phyloP scores from a whole-genome alignment of 2,329 filamentous ascomycete genomes.

The Teratosphaeria viscida region DNA sequence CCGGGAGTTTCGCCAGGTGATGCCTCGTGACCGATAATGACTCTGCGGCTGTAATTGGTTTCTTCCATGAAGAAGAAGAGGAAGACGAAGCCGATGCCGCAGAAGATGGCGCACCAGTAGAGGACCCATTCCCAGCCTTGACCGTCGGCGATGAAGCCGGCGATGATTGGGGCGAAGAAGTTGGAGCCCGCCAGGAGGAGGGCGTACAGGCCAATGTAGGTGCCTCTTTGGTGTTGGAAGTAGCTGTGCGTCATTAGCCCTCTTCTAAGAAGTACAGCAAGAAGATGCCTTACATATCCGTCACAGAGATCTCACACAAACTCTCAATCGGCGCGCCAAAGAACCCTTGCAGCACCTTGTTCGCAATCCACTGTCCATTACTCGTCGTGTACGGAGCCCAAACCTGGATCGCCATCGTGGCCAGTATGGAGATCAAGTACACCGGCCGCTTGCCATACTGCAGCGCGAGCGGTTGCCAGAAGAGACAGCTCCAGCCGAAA shows the following conservation, averaged over 20 bases:
- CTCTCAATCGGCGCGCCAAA: constrained; percentile 40
- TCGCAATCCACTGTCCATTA: constrained; percentile 38
- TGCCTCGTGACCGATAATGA: neutral
- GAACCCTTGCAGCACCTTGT: constrained; percentile 35
- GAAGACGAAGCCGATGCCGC: constrained; percentile 38
- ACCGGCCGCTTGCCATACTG: constrained; percentile 42
- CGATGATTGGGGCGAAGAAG: constrained; percentile 32
- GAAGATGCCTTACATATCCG: constrained; percentile 11
- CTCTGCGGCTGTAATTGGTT: constrained; percentile 38
- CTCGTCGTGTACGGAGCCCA: constrained; percentile 37
- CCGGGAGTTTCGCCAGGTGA: neutral
- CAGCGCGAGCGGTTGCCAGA: constrained; percentile 45
- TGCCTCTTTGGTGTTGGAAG: constrained; percentile 22
- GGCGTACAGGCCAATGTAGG: constrained; percentile 20
- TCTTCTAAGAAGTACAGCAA: neutral
- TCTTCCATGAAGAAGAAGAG: constrained; percentile 52
- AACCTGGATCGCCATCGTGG: constrained; percentile 31
- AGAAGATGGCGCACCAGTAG: constrained; percentile 45
- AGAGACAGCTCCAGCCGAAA: constrained; percentile 21
- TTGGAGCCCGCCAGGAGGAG: constrained; percentile 15
- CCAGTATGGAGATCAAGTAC: constrained; percentile 36
- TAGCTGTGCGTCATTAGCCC: constrained; percentile 5
- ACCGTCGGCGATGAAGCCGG: constrained; percentile 40
- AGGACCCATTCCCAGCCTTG: constrained; percentile 43
- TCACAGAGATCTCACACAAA: constrained; percentile 29